Conservation (phyloP, 176 grass and related monocot genomes). For the Carex pumila region DNA sequence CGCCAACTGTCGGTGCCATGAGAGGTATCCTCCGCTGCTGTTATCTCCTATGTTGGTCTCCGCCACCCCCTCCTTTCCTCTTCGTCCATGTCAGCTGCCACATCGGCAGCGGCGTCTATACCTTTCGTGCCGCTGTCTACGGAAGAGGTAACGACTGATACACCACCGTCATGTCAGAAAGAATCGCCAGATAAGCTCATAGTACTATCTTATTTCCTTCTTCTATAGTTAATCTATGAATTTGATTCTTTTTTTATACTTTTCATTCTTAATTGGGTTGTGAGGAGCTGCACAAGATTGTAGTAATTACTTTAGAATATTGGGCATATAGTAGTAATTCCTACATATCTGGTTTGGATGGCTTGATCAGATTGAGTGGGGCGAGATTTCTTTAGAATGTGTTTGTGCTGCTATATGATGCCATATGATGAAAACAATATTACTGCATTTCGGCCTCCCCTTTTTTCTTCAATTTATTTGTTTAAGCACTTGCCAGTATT, state of each 20-base stretch:
- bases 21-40: too few species aligned
- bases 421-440: too few species aligned
- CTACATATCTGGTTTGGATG: not conserved
- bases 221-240: conserved; percentile 19
- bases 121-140: conserved; percentile 65
- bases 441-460: too few species aligned
- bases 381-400: not conserved
- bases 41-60: conserved; percentile 84
- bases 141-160: conserved; percentile 52
- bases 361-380: not conserved
- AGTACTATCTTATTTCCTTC: conserved; percentile 27
- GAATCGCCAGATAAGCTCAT: conserved; percentile 54
- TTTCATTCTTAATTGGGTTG: not conserved
- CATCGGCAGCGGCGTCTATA: conserved; percentile 28
- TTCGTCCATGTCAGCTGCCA: not conserved
- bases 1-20: too few species aligned
- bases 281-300: not conserved
- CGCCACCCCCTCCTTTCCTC: conserved; percentile 60
- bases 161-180: conserved; percentile 28
- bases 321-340: conserved; percentile 8
- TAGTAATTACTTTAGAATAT: not conserved
- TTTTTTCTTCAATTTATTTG: too few species aligned
- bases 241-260: conserved; percentile 15
- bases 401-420: too few species aligned
- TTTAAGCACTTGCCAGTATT: too few species aligned